Conservation (phyloP, 108 stramenopile species). For the Chaetoceros tenuissimus region DNA sequence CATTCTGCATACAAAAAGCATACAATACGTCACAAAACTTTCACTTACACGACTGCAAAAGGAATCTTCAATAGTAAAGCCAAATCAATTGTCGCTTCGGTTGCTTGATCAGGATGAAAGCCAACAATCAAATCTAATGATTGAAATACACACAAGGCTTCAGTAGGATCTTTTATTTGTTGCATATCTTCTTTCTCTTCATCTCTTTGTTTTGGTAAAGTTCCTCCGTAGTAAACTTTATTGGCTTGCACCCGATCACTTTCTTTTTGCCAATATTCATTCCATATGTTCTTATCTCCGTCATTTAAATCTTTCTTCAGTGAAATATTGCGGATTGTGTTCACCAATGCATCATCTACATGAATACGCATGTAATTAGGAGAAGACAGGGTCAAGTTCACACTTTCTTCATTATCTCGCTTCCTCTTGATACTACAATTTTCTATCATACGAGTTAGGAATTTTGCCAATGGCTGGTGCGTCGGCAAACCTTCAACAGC, state of each 20-base stretch:
- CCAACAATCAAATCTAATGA: slow-evolving; percentile 53
- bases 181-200: not conserved
- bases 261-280: slow-evolving; percentile 21
- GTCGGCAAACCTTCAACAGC: slow-evolving; percentile 35
- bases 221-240: slow-evolving; percentile 21
- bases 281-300: slow-evolving; percentile 15
- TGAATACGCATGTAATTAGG: slow-evolving; percentile 39
- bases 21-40: too few species aligned
- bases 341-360: slow-evolving; percentile 40
- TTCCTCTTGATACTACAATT: not conserved
- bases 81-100: slow-evolving; percentile 62
- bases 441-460: slow-evolving; percentile 1
- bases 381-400: not conserved
- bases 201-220: slow-evolving; percentile 5
- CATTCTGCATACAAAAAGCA: not conserved
- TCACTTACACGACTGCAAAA: slow-evolving; percentile 57
- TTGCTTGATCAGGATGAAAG: slow-evolving; percentile 87
- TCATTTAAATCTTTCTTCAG: slow-evolving; percentile 4
- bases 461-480: slow-evolving; percentile 53
- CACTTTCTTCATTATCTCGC: not conserved
- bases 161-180: slow-evolving; percentile 23
- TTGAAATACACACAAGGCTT: slow-evolving; percentile 13
- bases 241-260: slow-evolving; percentile 7
- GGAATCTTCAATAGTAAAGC: slow-evolving; percentile 47
- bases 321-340: slow-evolving; percentile 14